phyloP scores from a whole-genome alignment of 768 basidiomycete species.

The Paxillus involutus region DNA sequence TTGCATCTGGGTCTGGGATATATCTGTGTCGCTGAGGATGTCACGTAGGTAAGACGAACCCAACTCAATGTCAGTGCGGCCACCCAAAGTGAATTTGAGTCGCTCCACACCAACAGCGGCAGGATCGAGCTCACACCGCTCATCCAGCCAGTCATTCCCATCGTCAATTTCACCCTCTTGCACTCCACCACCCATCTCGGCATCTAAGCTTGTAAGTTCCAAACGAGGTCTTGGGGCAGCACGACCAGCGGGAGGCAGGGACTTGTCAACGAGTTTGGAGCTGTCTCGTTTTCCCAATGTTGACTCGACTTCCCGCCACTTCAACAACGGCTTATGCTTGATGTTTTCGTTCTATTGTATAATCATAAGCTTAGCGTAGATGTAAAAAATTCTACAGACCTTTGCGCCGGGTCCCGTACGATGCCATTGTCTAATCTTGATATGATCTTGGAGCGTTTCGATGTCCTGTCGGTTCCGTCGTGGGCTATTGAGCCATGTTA shows the following conservation, averaged over 20 bases:
- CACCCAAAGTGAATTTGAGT: neutral
- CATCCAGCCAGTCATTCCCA: constrained; percentile 3
- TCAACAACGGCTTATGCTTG: neutral
- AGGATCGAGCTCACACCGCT: neutral
- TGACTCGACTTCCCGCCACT: neutral
- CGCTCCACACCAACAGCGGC: neutral
- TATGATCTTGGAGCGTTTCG: no score
- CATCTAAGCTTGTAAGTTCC: neutral
- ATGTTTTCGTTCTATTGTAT: neutral
- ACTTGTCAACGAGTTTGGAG: no score
- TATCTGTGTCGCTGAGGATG: neutral
- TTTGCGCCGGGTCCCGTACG: no score
- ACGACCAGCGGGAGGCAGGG: neutral
- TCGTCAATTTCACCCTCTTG: neutral
- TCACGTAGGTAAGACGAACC: neutral
- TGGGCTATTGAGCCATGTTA: no score
- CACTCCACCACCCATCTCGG: no score
- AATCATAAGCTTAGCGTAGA: no score
- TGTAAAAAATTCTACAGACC: no score
- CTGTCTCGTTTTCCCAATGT: neutral
- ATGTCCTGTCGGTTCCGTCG: no score
- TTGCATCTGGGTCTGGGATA: neutral
- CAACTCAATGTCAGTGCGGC: neutral
- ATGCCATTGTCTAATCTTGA: no score
- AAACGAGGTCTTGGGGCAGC: neutral